A percentile compares a stretch with the other conserved stretches of the same genome.
Evolutionary conservation across 2,329 filamentous ascomycete species (phyloP).

Genomic region (Xylariaceae sp.): DNA sequence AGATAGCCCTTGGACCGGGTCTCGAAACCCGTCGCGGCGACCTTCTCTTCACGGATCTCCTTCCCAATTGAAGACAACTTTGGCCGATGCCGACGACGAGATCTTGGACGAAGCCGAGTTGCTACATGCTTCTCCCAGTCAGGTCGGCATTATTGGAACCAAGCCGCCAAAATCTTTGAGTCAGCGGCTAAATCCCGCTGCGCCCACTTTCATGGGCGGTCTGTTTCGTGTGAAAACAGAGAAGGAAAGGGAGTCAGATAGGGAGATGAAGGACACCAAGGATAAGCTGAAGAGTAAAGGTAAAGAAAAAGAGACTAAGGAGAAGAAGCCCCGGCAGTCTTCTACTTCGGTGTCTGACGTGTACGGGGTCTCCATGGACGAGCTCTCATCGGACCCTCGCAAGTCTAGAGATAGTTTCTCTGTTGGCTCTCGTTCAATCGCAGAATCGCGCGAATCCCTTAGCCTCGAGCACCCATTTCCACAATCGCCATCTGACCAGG

Average conservation of each 20-base stretch:
- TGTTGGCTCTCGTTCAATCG: slow-evolving; percentile 55
- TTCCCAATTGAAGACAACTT: slow-evolving; percentile 55
- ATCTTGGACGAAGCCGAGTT: slow-evolving; percentile 57
- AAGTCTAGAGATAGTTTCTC: slow-evolving; percentile 55
- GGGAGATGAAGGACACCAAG: slow-evolving; percentile 34
- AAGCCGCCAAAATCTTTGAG: slow-evolving; percentile 56
- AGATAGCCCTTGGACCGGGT: slow-evolving; percentile 46
- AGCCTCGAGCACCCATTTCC: slow-evolving; percentile 53
- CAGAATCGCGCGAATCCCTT: slow-evolving; percentile 58
- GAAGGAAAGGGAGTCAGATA: slow-evolving; percentile 34
- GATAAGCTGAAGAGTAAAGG: slow-evolving; percentile 38
- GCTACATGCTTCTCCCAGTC: slow-evolving; percentile 50
- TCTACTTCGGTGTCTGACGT: slow-evolving; percentile 40
- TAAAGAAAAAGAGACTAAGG: slow-evolving; percentile 40
- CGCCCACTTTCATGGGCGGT: slow-evolving; percentile 77
- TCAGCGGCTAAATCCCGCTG: slow-evolving; percentile 76
- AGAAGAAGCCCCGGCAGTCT: slow-evolving; percentile 39
- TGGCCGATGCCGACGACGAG: slow-evolving; percentile 61
- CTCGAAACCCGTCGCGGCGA: slow-evolving; percentile 69
- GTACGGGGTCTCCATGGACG: slow-evolving; percentile 38
- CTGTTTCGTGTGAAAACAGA: slow-evolving; percentile 50
- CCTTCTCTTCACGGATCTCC: slow-evolving; percentile 78
- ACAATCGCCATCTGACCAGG: slow-evolving; percentile 54
- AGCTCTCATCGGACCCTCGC: slow-evolving; percentile 51
- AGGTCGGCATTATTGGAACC: slow-evolving; percentile 74